A percentile compares a stretch with the other conserved stretches of the same genome.
phyloP scores from a whole-genome alignment of 768 basidiomycete species.

The Boletellus ananiceps region DNA sequence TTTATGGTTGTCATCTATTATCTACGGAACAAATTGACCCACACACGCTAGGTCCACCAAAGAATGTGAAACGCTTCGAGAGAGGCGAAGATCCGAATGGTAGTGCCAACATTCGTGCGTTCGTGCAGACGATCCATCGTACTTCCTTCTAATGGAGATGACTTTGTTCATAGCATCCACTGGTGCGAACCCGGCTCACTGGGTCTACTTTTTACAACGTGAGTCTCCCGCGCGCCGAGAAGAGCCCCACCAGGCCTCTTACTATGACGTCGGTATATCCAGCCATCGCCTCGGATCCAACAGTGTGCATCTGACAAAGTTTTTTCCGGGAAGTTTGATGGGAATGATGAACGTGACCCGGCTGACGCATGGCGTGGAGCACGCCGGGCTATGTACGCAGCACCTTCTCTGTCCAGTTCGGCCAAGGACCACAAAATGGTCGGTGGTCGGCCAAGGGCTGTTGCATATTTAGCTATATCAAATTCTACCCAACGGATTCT shows the following conservation, averaged over 20 bases:
- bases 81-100: slow-evolving; percentile 46
- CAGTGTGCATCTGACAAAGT: slow-evolving; percentile 25
- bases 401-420: not conserved
- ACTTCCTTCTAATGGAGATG: not conserved
- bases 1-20: not conserved
- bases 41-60: slow-evolving; percentile 21
- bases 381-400: not conserved
- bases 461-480: slow-evolving; percentile 5
- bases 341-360: not conserved
- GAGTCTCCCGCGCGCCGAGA: slow-evolving; percentile 5
- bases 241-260: not conserved
- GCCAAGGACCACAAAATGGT: not conserved
- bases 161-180: slow-evolving; percentile 35
- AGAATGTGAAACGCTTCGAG: slow-evolving; percentile 38
- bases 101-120: slow-evolving; percentile 44
- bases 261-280: slow-evolving; percentile 3
- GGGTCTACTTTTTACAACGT: slow-evolving; percentile 46
- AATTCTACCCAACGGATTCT: not conserved
- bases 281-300: slow-evolving; percentile 32
- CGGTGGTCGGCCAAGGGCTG: not conserved
- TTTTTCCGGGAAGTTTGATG: not conserved
- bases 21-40: slow-evolving; percentile 2
- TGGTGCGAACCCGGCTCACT: slow-evolving; percentile 45
- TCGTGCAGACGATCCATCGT: not conserved
- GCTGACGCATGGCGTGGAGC: not conserved